phyloP scores from a whole-genome alignment of 164 flowering plant genomes.

The Chimonanthus salicifolius region DNA sequence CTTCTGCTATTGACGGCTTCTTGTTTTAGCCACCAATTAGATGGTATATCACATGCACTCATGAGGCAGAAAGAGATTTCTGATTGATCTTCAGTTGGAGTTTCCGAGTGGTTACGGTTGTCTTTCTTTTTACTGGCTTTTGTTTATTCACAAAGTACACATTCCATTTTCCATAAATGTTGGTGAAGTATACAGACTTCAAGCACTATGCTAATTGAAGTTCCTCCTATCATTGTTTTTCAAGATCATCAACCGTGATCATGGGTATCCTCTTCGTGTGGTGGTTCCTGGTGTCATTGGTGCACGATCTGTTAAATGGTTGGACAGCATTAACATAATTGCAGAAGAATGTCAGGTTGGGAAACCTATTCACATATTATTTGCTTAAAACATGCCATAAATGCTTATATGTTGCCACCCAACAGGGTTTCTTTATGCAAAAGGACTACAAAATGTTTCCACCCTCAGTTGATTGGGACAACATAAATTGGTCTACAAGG shows the following conservation, averaged over 20 bases:
- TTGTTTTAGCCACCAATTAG: not conserved
- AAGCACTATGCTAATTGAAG: conserved; percentile 3
- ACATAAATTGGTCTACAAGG: conserved; percentile 84
- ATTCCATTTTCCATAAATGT: not conserved
- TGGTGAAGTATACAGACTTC: not conserved
- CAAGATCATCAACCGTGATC: conserved; percentile 89
- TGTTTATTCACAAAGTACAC: not conserved
- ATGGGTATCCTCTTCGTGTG: conserved; percentile 87
- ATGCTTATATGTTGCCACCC: conserved; percentile 4
- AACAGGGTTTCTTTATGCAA: conserved; percentile 98
- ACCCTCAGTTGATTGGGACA: conserved; percentile 93
- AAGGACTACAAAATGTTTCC: conserved; percentile 99
- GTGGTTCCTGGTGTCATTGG: conserved; percentile 96
- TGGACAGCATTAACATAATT: conserved; percentile 69
- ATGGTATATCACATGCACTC: no score
- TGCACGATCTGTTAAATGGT: conserved; percentile 97
- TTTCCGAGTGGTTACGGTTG: no score
- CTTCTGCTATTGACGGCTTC: not conserved
- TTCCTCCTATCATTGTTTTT: conserved; percentile 7
- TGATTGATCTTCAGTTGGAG: no score
- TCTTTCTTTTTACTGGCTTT: not conserved
- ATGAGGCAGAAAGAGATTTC: no score
- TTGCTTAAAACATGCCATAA: not conserved
- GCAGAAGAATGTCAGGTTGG: conserved; percentile 90
- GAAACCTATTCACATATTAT: not conserved